A percentile compares a stretch with the other conserved stretches of the same genome.
phyloP scores from a whole-genome alignment of 1,284 basidiomycete genomes.

The Mrakiaceae sp. region DNA sequence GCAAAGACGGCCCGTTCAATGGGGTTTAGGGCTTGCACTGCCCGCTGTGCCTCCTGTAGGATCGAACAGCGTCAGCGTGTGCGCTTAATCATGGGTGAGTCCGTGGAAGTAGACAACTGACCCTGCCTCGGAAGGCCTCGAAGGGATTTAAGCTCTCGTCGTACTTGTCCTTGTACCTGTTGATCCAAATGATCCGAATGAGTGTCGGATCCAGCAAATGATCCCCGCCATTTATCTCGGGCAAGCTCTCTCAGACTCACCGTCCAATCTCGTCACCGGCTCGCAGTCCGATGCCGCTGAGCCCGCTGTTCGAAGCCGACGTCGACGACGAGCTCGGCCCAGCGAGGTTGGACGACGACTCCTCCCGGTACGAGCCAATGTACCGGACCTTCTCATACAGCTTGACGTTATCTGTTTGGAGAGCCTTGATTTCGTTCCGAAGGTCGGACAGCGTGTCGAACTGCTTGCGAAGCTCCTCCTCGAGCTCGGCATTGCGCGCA shows the following conservation, averaged over 20 bases:
- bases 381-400: conserved; percentile 94
- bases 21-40: conserved; percentile 81
- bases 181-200: conserved; percentile 46
- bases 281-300: conserved; percentile 22
- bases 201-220: no score
- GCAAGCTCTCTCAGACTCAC: no score
- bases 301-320: neutral
- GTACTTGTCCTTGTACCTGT: conserved; percentile 68
- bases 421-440: conserved; percentile 70
- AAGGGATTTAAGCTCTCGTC: conserved; percentile 97
- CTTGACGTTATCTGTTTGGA: conserved; percentile 87
- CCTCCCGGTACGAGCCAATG: conserved; percentile 84
- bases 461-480: conserved; percentile 92
- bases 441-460: conserved; percentile 86
- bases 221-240: conserved; percentile 44
- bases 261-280: conserved; percentile 22
- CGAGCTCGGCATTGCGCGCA: conserved; percentile 87
- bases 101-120: conserved; percentile 38
- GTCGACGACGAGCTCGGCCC: neutral
- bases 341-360: conserved; percentile 25
- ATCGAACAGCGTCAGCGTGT: conserved; percentile 7
- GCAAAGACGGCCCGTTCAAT: conserved; percentile 78
- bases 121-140: conserved; percentile 86
- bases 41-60: conserved; percentile 77
- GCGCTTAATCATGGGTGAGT: neutral